Evolutionary conservation across 2,329 filamentous ascomycete genomes (phyloP), one percentile per base, ranked within the genome.

Genomic region (Exophiala bonariae): DNA sequence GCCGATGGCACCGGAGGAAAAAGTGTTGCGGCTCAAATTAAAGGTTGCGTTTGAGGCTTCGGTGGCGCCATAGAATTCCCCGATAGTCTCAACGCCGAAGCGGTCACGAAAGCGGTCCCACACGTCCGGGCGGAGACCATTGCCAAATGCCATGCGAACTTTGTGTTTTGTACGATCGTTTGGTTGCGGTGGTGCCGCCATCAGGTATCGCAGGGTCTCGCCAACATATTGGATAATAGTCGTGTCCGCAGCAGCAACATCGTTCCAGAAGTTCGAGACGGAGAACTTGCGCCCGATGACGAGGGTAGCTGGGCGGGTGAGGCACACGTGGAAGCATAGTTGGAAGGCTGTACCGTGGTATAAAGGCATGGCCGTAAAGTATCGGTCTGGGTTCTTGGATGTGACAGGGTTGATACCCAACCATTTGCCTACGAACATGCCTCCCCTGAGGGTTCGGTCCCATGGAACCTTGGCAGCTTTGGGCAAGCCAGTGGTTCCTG

Each of bases 401-500:
- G 48, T 55, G 14, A 57, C 57, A 9, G 48, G 37, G 8, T 46
- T 45, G n/a, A 87, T 71, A 4, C 71, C 69, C 23, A 88, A 69
- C 67, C 83, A 84, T 3, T 70, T 63, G 0, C 69, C 64, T 1
- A 79, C 72, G 47, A 86, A 81, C 9, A 64, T 66, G 17, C 73
- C 73, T 1, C 76, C 81, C 1, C 77, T 35, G 3, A 28, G 26
- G n/a, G 50, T 50, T 4, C 54, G 48, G 17, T 49, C 41, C 54
- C 55, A 59, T 22, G 57, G 44, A n/a, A 58, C 49, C 17, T 55
- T 54, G 2, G 92, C 91, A 0, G 93, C 92, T 70, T 97, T 97
- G 13, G 91, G 92, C 59, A 81, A 76, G 1, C 87, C 87, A 0
- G 93, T 97, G 0, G 93, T 97, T n/a, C 92, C 92, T 0, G 86